phyloP scores from a whole-genome alignment of 345 rosid genomes.

The Hibiscus mutabilis region DNA sequence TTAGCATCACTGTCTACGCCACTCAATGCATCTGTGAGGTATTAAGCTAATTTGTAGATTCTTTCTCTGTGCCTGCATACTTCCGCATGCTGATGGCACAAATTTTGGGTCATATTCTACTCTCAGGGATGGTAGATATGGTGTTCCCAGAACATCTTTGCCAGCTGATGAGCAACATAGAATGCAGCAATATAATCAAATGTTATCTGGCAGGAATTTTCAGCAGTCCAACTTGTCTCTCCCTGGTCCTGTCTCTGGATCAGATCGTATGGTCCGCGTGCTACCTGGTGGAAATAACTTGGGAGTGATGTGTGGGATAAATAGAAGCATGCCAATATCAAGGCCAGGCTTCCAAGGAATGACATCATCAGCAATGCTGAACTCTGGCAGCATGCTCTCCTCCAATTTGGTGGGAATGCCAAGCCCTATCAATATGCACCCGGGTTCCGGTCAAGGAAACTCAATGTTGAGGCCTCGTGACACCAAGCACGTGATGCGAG shows the following conservation, averaged over 20 bases:
- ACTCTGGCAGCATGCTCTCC: conserved; percentile 59
- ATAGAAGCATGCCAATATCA: conserved; percentile 63
- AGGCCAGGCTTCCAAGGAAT: conserved; percentile 81
- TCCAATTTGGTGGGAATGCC: conserved; percentile 66
- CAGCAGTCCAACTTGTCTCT: conserved; percentile 68
- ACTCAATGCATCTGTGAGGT: conserved; percentile 57
- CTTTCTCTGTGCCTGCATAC: conserved; percentile 12
- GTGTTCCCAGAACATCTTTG: conserved; percentile 61
- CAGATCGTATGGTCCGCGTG: conserved; percentile 54
- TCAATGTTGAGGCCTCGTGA: conserved; percentile 80
- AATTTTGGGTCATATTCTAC: conserved; percentile 12
- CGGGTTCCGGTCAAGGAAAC: conserved; percentile 64
- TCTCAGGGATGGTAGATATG: conserved; percentile 69
- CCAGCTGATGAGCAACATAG: conserved; percentile 82
- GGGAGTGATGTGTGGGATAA: conserved; percentile 58
- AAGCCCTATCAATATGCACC: conserved; percentile 53
- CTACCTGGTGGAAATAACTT: conserved; percentile 64
- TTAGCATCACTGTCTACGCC: conserved; percentile 52
- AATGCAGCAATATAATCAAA: conserved; percentile 63
- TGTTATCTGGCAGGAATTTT: conserved; percentile 55
- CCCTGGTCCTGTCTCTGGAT: conserved; percentile 58
- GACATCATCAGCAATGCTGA: conserved; percentile 60
- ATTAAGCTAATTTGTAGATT: conserved; percentile 14
- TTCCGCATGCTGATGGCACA: conserved; percentile 12
- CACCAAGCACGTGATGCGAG: conserved; percentile 64